phyloP scores from a whole-genome alignment of 2,329 filamentous ascomycete species.

The Elsinoe arachidis region DNA sequence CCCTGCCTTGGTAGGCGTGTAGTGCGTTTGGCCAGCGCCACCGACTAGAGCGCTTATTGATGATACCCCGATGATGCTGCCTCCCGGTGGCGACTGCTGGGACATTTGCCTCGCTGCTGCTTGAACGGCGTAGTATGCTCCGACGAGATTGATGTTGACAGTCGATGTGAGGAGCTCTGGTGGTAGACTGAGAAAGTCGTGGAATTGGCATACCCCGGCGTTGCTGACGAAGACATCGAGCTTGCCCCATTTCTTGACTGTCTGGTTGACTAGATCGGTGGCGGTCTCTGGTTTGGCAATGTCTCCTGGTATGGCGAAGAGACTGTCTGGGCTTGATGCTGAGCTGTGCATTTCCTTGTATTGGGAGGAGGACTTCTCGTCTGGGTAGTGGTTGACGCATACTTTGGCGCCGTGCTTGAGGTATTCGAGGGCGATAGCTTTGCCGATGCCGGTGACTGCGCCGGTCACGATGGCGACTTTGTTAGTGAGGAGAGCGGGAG shows the following conservation, averaged over 20 bases:
- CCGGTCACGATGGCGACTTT: conserved; percentile 27
- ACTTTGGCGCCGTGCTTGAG: conserved; percentile 69
- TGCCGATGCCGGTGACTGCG: conserved; percentile 51
- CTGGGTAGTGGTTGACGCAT: conserved; percentile 68
- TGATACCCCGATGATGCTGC: conserved; percentile 69
- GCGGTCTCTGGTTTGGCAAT: conserved; percentile 68
- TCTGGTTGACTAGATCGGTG: conserved; percentile 54
- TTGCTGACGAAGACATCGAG: conserved; percentile 72
- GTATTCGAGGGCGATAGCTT: conserved; percentile 74
- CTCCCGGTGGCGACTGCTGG: conserved; percentile 49
- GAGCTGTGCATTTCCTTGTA: conserved; percentile 42
- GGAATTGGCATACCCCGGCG: conserved; percentile 80
- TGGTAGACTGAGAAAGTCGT: conserved; percentile 68
- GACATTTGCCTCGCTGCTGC: conserved; percentile 80
- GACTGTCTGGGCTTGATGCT: conserved; percentile 25
- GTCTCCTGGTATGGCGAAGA: conserved; percentile 67
- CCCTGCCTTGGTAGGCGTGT: conserved; percentile 82
- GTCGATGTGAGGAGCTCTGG: conserved; percentile 63
- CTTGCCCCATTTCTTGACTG: conserved; percentile 51
- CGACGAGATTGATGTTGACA: conserved; percentile 71
- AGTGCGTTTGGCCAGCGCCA: conserved; percentile 70
- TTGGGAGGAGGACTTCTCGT: conserved; percentile 39
- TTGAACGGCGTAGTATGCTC: conserved; percentile 82
- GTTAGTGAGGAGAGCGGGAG: conserved; percentile 18
- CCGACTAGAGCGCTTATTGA: conserved; percentile 70